These are phyloP conservation scores for Penicillium sp. DNA, from an alignment of 2,329 filamentous ascomycete species.

Conservation along the genomic window DNA sequence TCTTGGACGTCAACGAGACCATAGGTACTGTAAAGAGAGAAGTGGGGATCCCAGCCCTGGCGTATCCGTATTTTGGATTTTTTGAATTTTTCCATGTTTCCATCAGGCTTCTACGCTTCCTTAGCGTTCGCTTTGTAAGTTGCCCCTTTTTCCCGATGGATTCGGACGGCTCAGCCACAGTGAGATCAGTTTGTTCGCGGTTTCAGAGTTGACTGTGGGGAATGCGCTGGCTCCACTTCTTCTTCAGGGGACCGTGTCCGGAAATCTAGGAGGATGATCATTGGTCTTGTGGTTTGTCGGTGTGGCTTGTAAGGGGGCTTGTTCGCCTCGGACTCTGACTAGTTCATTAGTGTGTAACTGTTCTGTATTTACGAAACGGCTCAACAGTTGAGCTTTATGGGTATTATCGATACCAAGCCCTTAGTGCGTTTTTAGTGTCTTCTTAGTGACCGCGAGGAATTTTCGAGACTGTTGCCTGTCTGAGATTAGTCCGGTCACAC, in stretches of 20 bases:
- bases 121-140: background rate
- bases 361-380: background rate
- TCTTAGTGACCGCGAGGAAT: background rate
- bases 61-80: background rate
- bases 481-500: background rate
- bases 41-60: background rate
- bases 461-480: conserved; percentile 2
- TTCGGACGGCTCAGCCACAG: conserved; percentile 19
- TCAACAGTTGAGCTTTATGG: background rate
- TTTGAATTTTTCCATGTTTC: background rate
- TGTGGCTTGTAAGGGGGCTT: conserved; percentile 2
- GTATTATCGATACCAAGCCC: background rate
- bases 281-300: conserved; percentile 3
- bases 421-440: background rate
- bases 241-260: conserved; percentile 11
- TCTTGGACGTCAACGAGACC: background rate
- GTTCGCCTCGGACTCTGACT: background rate
- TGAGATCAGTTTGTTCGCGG: conserved; percentile 17
- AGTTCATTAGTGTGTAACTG: background rate
- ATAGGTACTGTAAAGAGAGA: too few species aligned
- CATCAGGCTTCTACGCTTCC: background rate
- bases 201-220: conserved; percentile 27
- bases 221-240: conserved; percentile 11
- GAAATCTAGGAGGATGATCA: conserved; percentile 6
- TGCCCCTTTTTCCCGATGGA: conserved; percentile 3